Percentiles rank a stretch among this genome's conserved stretches.
These are phyloP conservation scores for Polyporus arcularius DNA, from an alignment of 768 basidiomycete species.

Conservation along the genomic window DNA sequence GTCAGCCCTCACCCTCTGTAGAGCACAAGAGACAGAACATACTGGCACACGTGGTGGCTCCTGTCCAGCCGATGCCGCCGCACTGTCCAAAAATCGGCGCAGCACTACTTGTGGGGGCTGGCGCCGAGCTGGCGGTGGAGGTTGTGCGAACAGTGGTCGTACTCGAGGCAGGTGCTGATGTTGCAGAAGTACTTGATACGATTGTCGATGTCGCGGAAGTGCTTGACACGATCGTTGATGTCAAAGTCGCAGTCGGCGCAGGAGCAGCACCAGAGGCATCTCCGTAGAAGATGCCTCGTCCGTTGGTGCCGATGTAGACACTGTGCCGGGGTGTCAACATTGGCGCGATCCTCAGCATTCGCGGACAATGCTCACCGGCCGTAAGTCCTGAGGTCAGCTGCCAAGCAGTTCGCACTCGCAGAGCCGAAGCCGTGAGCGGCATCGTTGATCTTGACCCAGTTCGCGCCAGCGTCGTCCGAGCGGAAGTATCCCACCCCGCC, in stretches of 20 bases:
- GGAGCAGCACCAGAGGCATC: conserved; percentile 22
- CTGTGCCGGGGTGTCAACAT: conserved; percentile 31
- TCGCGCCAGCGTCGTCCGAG: conserved; percentile 55
- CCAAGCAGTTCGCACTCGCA: conserved; percentile 45
- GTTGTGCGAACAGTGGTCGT: conserved; percentile 1
- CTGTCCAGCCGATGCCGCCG: conserved; percentile 46
- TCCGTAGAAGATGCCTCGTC: conserved; percentile 55
- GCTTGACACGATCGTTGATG: background rate
- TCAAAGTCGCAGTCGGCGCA: conserved; percentile 10
- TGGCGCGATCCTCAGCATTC: too few relatives aligned
- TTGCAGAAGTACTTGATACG: conserved; percentile 23
- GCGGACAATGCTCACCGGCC: conserved; percentile 44
- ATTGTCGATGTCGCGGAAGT: conserved; percentile 8
- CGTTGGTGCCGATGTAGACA: conserved; percentile 63
- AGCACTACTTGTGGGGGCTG: conserved; percentile 23
- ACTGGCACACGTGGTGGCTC: conserved; percentile 39
- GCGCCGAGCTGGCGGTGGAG: conserved; percentile 30
- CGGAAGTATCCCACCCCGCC: conserved; percentile 54
- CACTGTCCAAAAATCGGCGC: conserved; percentile 43
- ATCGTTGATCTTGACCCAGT: conserved; percentile 63
- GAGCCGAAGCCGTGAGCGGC: conserved; percentile 58
- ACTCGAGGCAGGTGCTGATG: conserved; percentile 19
- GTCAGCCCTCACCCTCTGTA: background rate
- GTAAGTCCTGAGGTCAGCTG: conserved; percentile 55
- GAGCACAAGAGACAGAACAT: background rate